phyloP scores from a whole-genome alignment of 805 yeast genomes.

The Kodamaea kakaduensis region DNA sequence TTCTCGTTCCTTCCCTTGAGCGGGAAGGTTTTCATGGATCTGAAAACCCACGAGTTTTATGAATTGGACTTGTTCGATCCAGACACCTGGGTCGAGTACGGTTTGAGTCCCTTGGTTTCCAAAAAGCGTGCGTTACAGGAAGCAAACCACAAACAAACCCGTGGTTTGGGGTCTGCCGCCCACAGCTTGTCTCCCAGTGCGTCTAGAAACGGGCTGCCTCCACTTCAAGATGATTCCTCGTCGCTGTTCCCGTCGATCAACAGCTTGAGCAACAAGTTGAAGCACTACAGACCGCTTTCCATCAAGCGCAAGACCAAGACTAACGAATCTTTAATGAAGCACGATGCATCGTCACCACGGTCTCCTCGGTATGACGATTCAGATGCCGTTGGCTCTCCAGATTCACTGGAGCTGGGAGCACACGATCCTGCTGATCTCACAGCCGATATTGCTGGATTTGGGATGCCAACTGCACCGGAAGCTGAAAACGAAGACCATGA shows the following conservation, averaged over 20 bases:
- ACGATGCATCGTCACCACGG: slow-evolving; percentile 16
- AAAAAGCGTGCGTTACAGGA: slow-evolving; percentile 16
- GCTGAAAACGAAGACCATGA: slow-evolving; percentile 8
- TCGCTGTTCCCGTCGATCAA: slow-evolving; percentile 22
- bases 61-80: slow-evolving; percentile 77
- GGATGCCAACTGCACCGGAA: slow-evolving; percentile 1
- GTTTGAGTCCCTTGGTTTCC: slow-evolving; percentile 70
- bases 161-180: neutral
- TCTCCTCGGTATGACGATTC: slow-evolving; percentile 13
- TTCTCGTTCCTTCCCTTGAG: slow-evolving; percentile 72
- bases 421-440: slow-evolving; percentile 2
- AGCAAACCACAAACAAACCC: neutral
- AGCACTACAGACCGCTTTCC: slow-evolving; percentile 7
- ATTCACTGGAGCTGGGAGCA: neutral
- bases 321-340: no score
- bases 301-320: slow-evolving; percentile 6
- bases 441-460: slow-evolving; percentile 3
- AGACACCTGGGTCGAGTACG: slow-evolving; percentile 72
- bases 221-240: neutral
- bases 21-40: slow-evolving; percentile 71
- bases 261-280: slow-evolving; percentile 22
- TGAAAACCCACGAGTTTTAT: slow-evolving; percentile 51
- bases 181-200: neutral
- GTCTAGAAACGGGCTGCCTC: slow-evolving; percentile 3
- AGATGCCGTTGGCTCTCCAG: slow-evolving; percentile 2